phyloP scores from a whole-genome alignment of 2,329 filamentous ascomycete genomes.

The Epichloe hybrida region DNA sequence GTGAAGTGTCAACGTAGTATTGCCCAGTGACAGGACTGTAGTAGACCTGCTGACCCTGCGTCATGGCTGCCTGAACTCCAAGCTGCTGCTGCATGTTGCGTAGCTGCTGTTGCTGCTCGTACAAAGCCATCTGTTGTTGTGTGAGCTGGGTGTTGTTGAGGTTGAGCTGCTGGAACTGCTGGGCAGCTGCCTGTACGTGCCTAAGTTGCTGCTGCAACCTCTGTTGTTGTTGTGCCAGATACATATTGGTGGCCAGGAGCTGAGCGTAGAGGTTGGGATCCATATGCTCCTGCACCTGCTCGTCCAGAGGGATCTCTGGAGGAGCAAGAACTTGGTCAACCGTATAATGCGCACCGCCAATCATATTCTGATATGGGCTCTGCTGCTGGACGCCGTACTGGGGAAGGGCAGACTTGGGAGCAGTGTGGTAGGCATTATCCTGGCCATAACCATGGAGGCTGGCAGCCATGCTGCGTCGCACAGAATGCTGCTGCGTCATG shows the following conservation, averaged over 20 bases:
- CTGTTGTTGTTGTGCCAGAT: slow-evolving; percentile 88
- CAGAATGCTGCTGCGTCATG: slow-evolving; percentile 26
- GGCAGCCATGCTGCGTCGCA: slow-evolving; percentile 29
- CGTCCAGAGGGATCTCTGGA: slow-evolving; percentile 62
- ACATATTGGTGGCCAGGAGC: slow-evolving; percentile 80
- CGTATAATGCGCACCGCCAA: slow-evolving; percentile 43
- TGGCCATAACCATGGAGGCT: slow-evolving; percentile 32
- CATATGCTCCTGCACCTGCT: slow-evolving; percentile 57
- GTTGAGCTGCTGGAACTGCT: slow-evolving; percentile 69
- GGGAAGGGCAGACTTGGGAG: slow-evolving; percentile 45
- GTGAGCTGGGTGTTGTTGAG: slow-evolving; percentile 38
- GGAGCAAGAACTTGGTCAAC: slow-evolving; percentile 84
- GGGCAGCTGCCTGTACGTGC: slow-evolving; percentile 67
- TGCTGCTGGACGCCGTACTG: slow-evolving; percentile 27
- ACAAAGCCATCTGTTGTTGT: slow-evolving; percentile 35
- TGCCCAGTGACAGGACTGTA: slow-evolving; percentile 81
- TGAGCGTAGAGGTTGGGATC: slow-evolving; percentile 81
- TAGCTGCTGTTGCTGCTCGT: slow-evolving; percentile 30
- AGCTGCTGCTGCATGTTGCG: slow-evolving; percentile 28
- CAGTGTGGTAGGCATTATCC: slow-evolving; percentile 28
- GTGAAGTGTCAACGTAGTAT: slow-evolving; percentile 61
- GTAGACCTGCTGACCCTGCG: slow-evolving; percentile 63
- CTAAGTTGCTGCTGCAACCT: slow-evolving; percentile 87
- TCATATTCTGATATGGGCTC: slow-evolving; percentile 16
- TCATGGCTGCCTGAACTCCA: slow-evolving; percentile 22